Base-by-base conservation (phyloP, 2,329 filamentous ascomycete species). In the Xylaria sp. region DNA sequence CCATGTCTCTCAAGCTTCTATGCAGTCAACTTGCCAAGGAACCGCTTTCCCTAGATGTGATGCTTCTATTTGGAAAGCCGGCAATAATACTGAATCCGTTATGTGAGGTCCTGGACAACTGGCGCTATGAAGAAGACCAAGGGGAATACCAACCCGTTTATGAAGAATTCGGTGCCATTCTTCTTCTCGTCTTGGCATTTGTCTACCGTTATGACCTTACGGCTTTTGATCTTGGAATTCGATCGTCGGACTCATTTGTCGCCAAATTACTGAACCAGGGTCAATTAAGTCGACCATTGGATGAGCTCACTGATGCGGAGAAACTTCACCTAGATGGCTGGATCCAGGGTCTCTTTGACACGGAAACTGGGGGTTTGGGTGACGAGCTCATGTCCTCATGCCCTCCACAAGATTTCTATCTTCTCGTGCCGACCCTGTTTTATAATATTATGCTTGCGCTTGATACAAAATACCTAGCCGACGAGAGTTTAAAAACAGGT, bases 61-160 rank as follows among this genome's bases (percentile, higher is more conserved):
- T 96, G 66, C 82, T 95, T 41, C 85, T 95, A 2, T 95, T 94
- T 74, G 88, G 91, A 67, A 92, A 89, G 67, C 85, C 91, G 0
- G 83, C 86, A 0, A 86, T 86, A n/a, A 86, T 96, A 12, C 80
- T 96, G 3, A 87, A 89, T 57, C 93, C 93, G 1, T 80, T 96
- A 0, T 94, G 91, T 77, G 88, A 90, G 25, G 82, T 95, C 12
- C 83, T 97, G 13, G 92, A 96, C 73, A 88, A 88, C 69, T 96
- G 93, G 93, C 84, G 86, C 12, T 93, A 94, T 73, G 93, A 95
- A 45, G 92, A 94, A 69, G 92, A 95, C 72, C 92, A 94, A 79
- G 90, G 89, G 61, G 93, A 96, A 76, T 93, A 93, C 73, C 93
- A 95, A 76, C 92, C 92, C 0, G 89, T 94, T 0, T 96, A 96